phyloP scores from a whole-genome alignment of 1,284 basidiomycete genomes.

The Chalciporus sp. region DNA sequence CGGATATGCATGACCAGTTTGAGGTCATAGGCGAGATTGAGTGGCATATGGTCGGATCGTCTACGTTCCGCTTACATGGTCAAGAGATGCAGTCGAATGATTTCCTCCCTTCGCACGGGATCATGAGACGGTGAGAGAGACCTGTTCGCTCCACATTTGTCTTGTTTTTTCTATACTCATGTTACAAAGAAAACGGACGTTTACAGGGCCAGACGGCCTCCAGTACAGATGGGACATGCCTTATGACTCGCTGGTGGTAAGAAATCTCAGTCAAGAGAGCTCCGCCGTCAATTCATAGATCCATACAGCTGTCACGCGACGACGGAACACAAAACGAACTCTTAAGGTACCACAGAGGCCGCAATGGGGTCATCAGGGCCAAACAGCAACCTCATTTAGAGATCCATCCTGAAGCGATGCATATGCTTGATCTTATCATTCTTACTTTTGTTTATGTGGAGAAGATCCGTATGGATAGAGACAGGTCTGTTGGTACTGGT shows the following conservation, averaged over 20 bases:
- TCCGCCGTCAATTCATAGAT: neutral
- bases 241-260: slow-evolving; percentile 10
- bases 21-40: slow-evolving; percentile 16
- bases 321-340: slow-evolving; percentile 15
- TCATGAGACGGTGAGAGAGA: slow-evolving; percentile 5
- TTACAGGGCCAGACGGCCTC: slow-evolving; percentile 19
- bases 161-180: no score
- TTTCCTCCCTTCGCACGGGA: slow-evolving; percentile 14
- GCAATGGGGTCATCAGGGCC: slow-evolving; percentile 16
- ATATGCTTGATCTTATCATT: slow-evolving; percentile 39
- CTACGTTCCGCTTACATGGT: slow-evolving; percentile 8
- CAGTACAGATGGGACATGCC: slow-evolving; percentile 20
- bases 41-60: slow-evolving; percentile 5
- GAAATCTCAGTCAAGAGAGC: neutral
- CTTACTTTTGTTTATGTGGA: slow-evolving; percentile 44
- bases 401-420: slow-evolving; percentile 31
- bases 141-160: no score
- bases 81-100: slow-evolving; percentile 5
- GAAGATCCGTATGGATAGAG: slow-evolving; percentile 31
- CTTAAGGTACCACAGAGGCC: slow-evolving; percentile 26
- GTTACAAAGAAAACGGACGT: slow-evolving; percentile 16
- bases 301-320: slow-evolving; percentile 11
- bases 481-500: neutral
- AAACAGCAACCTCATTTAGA: slow-evolving; percentile 32
- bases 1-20: slow-evolving; percentile 15